Evolutionary conservation across 305 asterid genomes (phyloP).

Genomic region (Fraxinus floribunda): DNA sequence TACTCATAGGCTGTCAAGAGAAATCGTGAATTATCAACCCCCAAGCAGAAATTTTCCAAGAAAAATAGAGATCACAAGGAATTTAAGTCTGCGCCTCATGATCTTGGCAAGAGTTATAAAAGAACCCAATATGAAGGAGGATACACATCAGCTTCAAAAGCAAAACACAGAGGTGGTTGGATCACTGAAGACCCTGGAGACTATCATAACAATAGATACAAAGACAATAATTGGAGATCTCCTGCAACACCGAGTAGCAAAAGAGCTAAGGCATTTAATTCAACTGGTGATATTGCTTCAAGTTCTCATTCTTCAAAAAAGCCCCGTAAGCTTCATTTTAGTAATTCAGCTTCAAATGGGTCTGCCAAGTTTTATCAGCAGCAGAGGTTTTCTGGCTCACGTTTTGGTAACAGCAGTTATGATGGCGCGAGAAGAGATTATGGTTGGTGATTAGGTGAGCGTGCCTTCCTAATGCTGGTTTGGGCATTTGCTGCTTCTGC

Average conservation of each 20-base stretch:
- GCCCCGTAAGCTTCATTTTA: conserved; percentile 27
- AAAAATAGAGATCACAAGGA: conserved; percentile 40
- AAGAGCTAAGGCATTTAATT: conserved; percentile 30
- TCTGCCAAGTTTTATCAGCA: conserved; percentile 38
- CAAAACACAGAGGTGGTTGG: conserved; percentile 76
- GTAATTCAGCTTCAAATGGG: conserved; percentile 43
- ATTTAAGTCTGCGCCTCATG: conserved; percentile 50
- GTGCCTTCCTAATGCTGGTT: not conserved
- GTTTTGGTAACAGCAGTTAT: conserved; percentile 41
- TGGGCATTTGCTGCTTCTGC: conserved; percentile 5
- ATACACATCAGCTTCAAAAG: conserved; percentile 31
- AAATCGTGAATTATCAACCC: conserved; percentile 60
- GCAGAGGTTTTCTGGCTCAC: conserved; percentile 44
- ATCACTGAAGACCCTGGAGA: conserved; percentile 56
- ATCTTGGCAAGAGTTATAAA: conserved; percentile 37
- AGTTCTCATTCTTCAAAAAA: conserved; percentile 42
- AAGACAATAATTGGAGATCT: conserved; percentile 47
- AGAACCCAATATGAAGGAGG: conserved; percentile 34
- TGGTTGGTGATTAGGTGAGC: conserved; percentile 37
- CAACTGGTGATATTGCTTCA: conserved; percentile 40
- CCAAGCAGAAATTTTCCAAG: conserved; percentile 50
- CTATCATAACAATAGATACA: conserved; percentile 24
- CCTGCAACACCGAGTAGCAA: conserved; percentile 57
- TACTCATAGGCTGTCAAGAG: conserved; percentile 53
- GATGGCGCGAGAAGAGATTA: conserved; percentile 43